phyloP scores from a whole-genome alignment of 306 rosid genomes.

The Cicer chorassanicum region DNA sequence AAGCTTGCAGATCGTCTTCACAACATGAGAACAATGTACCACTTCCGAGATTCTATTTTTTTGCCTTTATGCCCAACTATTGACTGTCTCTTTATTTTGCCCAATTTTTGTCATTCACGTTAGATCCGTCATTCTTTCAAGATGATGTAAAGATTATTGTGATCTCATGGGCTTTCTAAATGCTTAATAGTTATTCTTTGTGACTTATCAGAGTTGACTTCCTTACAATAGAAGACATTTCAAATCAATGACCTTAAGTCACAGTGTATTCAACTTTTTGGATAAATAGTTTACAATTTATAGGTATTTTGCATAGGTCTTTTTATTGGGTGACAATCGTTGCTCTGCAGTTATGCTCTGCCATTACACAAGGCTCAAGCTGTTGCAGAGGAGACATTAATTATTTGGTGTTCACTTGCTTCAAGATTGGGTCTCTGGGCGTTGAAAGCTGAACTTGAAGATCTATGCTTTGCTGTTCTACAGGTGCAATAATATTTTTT shows the following conservation, averaged over 20 bases:
- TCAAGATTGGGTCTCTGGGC: constrained; percentile 97
- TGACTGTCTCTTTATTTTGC: constrained; percentile 33
- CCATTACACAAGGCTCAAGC: constrained; percentile 90
- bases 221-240: constrained; percentile 15
- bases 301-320: constrained; percentile 31
- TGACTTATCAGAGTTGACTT: constrained; percentile 16
- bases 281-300: constrained; percentile 34
- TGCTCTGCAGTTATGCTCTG: constrained; percentile 73
- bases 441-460: constrained; percentile 93
- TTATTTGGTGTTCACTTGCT: constrained; percentile 96
- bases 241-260: constrained; percentile 31
- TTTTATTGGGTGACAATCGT: constrained; percentile 38
- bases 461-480: constrained; percentile 93
- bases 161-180: not conserved
- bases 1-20: constrained; percentile 99
- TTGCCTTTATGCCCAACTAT: constrained; percentile 7
- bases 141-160: constrained; percentile 28
- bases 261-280: constrained; percentile 30
- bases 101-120: constrained; percentile 34
- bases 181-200: constrained; percentile 21
- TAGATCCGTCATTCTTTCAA: constrained; percentile 1
- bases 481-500: constrained; percentile 62
- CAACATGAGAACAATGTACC: constrained; percentile 97
- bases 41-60: constrained; percentile 45
- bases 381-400: constrained; percentile 91